Conservation (phyloP, 2,329 filamentous ascomycete genomes). For the Penicillium sp. region DNA sequence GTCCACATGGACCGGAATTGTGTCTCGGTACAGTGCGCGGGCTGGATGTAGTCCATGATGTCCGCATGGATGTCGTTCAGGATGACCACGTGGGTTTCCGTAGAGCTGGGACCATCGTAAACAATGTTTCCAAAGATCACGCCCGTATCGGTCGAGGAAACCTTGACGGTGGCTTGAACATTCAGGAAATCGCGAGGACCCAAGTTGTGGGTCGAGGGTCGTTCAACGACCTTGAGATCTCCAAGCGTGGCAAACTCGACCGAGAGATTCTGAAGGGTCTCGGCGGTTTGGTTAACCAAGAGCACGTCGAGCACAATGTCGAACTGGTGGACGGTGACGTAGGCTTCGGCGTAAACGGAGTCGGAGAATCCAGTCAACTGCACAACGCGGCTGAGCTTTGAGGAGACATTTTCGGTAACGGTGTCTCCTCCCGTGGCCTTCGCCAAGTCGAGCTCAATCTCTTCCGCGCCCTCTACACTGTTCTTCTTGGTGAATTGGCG, state of each 20-base stretch:
- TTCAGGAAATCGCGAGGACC: conserved; percentile 96
- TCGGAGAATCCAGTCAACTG: conserved; percentile 98
- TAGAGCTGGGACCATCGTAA: conserved; percentile 87
- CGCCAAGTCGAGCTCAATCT: conserved; percentile 84
- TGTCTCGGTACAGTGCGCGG: conserved; percentile 91
- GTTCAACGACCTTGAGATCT: conserved; percentile 95
- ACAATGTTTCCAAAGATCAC: conserved; percentile 99
- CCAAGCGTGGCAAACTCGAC: conserved; percentile 98
- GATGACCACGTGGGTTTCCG: conserved; percentile 93
- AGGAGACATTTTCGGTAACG: conserved; percentile 76
- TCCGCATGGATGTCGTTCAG: conserved; percentile 97
- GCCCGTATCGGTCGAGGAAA: conserved; percentile 93
- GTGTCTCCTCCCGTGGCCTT: conserved; percentile 89
- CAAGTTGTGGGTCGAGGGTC: conserved; percentile 91
- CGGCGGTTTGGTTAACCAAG: conserved; percentile 92
- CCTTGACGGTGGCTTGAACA: conserved; percentile 97
- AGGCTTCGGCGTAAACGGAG: conserved; percentile 96
- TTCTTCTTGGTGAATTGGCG: conserved; percentile 92
- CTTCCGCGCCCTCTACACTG: conserved; percentile 69
- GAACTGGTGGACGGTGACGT: conserved; percentile 97
- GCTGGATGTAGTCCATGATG: conserved; percentile 99
- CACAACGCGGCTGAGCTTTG: conserved; percentile 91
- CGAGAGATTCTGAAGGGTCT: conserved; percentile 92
- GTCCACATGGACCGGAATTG: conserved; percentile 99
- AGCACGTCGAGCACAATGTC: conserved; percentile 96